Evolutionary conservation across 179 eudicot genomes (phyloP).

Genomic region (Camellia oleifera): DNA sequence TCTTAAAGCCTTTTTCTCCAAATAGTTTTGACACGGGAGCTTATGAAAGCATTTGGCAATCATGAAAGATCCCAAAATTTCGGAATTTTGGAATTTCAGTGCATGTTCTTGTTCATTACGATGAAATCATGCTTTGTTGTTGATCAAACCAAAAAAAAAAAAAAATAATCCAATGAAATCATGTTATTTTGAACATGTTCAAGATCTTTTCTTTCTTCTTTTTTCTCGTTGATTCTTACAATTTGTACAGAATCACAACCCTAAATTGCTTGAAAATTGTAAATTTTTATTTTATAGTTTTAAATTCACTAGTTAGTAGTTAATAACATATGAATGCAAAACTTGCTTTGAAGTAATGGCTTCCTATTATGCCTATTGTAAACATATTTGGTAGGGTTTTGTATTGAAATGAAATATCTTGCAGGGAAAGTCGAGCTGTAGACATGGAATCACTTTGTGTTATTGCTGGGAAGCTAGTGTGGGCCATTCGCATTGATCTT

Average conservation of each 20-base stretch:
- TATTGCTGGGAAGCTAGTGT: slow-evolving; percentile 80
- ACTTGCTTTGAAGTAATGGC: background rate
- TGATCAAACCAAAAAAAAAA: background rate
- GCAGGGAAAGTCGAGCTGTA: slow-evolving; percentile 96
- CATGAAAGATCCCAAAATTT: background rate
- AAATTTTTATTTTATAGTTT: too few species aligned
- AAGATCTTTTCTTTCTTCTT: background rate
- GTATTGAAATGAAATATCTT: slow-evolving; percentile 10
- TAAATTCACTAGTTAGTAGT: background rate
- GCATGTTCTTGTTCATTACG: background rate
- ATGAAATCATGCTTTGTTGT: background rate
- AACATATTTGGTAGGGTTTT: background rate
- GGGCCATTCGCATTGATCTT: slow-evolving; percentile 90
- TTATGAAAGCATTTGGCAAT: slow-evolving; percentile 4
- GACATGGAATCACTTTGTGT: slow-evolving; percentile 96
- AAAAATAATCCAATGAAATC: too few species aligned
- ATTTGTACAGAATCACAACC: background rate
- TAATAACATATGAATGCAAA: background rate
- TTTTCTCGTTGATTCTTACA: background rate
- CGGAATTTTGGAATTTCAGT: background rate
- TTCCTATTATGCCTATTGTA: background rate
- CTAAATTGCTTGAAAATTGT: slow-evolving; percentile 13
- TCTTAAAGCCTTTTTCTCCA: background rate
- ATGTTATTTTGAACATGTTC: background rate
- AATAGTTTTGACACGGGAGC: background rate